phyloP scores from a whole-genome alignment of 768 basidiomycete species.

The Agaricus blazei region DNA sequence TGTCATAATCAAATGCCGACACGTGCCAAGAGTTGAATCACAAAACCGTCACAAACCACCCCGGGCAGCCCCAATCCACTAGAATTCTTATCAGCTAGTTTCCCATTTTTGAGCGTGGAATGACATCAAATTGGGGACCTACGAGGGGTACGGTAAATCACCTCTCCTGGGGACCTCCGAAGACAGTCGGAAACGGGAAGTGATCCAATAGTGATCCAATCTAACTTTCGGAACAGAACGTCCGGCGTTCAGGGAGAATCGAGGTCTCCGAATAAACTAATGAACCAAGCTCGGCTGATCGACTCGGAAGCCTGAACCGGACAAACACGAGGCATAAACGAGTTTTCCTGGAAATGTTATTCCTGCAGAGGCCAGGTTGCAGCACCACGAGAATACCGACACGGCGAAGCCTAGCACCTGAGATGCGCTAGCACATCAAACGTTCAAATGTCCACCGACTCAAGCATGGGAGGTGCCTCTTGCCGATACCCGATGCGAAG shows the following conservation, averaged over 20 bases:
- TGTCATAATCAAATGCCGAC: background rate
- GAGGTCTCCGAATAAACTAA: background rate
- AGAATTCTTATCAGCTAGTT: background rate
- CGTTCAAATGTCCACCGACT: no score
- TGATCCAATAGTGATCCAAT: background rate
- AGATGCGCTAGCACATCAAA: no score
- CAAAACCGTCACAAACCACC: background rate
- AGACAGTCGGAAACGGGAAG: background rate
- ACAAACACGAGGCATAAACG: no score
- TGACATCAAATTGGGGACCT: background rate
- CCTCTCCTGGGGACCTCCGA: no score
- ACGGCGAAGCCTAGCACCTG: background rate
- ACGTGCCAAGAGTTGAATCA: background rate
- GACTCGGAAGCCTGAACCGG: background rate
- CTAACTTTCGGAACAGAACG: background rate
- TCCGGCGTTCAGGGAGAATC: background rate
- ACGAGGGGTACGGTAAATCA: background rate
- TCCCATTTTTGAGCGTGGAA: background rate
- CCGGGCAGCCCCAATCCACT: background rate
- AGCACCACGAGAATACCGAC: background rate
- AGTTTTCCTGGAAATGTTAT: no score
- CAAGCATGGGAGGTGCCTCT: background rate
- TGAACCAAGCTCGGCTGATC: background rate
- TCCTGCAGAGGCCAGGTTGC: no score
- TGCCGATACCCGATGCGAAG: slow-evolving; percentile 3